A percentile compares a stretch with the other conserved stretches of the same genome.
phyloP scores from a whole-genome alignment of 73 alveolate genomes.

The Paramecium pentaurelia region DNA sequence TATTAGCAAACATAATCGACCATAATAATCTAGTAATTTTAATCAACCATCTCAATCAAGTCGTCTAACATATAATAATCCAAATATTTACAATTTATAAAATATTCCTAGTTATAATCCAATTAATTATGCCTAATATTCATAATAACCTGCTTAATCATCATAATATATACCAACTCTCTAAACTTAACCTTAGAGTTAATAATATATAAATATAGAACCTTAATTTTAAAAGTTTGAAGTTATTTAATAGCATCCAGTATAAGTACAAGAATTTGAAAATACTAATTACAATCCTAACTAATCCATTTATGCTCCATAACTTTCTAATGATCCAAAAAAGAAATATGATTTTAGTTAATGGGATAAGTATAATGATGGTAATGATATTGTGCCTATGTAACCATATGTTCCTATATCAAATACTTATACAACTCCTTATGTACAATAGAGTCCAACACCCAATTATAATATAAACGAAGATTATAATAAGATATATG shows the following conservation, averaged over 20 bases:
- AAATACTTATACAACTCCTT: neutral
- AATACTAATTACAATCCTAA: neutral
- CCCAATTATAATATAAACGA: neutral
- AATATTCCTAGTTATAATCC: neutral
- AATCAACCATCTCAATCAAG: neutral
- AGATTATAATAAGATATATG: neutral
- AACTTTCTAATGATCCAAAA: conserved; percentile 18
- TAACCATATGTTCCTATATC: neutral
- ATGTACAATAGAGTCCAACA: neutral
- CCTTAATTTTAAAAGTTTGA: neutral
- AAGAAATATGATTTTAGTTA: conserved; percentile 37
- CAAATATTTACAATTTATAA: neutral
- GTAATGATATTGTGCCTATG: neutral
- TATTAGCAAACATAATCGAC: neutral
- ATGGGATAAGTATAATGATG: conserved; percentile 49
- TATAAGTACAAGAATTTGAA: neutral
- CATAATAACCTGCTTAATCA: neutral
- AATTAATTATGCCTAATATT: neutral
- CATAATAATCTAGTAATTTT: neutral
- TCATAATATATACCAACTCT: neutral
- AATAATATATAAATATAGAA: neutral
- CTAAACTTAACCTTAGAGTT: neutral
- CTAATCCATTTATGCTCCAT: neutral
- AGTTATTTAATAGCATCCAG: neutral
- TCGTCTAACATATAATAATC: neutral